Conservation (phyloP, 306 rosid species). For the Hippophae rhamnoides region DNA sequence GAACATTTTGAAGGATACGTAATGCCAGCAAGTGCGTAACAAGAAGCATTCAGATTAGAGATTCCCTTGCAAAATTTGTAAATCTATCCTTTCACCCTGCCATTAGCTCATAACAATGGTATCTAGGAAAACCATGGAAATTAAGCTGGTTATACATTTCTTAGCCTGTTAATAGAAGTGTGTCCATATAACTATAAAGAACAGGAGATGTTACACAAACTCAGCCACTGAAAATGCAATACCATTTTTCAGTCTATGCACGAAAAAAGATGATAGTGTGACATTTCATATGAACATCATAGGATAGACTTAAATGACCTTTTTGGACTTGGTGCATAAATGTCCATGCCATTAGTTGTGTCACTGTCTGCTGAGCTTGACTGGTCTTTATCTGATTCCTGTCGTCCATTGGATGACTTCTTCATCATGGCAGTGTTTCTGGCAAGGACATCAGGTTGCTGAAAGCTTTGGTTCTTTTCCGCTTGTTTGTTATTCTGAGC, state of each 20-base stretch:
- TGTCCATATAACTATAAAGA: not conserved
- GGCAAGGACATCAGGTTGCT: constrained; percentile 11
- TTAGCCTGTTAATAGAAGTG: too few species aligned
- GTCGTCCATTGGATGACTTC: constrained; percentile 18
- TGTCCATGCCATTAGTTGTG: constrained; percentile 26
- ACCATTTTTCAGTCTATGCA: not conserved
- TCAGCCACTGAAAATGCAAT: not conserved
- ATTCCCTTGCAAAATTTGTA: too few species aligned
- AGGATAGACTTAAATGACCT: constrained; percentile 37
- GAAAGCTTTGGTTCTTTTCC: constrained; percentile 31
- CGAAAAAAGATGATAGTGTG: constrained; percentile 7
- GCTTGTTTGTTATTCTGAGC: constrained; percentile 14
- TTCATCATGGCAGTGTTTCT: constrained; percentile 32
- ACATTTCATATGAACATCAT: constrained; percentile 11
- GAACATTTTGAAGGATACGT: too few species aligned
- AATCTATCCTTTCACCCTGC: too few species aligned
- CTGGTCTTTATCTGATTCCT: constrained; percentile 17
- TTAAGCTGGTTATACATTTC: too few species aligned
- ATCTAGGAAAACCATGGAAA: too few species aligned
- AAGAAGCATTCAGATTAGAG: too few species aligned
- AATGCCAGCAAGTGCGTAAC: too few species aligned
- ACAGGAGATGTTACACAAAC: not conserved
- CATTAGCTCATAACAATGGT: too few species aligned
- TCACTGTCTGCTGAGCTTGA: constrained; percentile 22
- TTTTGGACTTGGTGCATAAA: constrained; percentile 22